These are phyloP conservation scores for Coriaria nepalensis DNA, from an alignment of 306 rosid species.

Conservation along the genomic window DNA sequence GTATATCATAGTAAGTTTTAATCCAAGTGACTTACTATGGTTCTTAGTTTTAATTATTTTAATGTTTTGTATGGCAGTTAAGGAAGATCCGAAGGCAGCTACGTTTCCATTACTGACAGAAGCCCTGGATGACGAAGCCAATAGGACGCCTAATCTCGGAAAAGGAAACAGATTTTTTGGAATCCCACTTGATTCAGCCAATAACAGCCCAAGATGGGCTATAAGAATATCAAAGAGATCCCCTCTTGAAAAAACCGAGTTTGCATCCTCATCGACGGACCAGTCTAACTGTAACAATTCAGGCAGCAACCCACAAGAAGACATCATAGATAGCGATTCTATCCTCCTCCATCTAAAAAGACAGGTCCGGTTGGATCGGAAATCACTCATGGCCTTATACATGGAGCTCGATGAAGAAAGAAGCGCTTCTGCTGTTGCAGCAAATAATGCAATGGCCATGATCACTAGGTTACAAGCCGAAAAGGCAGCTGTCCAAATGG, in stretches of 20 bases:
- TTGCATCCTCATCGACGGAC: conserved; percentile 20
- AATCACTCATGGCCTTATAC: conserved; percentile 66
- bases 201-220: conserved; percentile 50
- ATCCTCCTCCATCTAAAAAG: conserved; percentile 37
- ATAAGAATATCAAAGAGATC: conserved; percentile 37
- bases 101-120: conserved; percentile 32
- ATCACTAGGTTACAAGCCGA: conserved; percentile 84
- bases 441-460: conserved; percentile 99
- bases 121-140: conserved; percentile 40
- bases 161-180: conserved; percentile 67
- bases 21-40: not conserved
- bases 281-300: too few species aligned
- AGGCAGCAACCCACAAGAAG: too few species aligned
- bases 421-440: conserved; percentile 88
- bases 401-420: conserved; percentile 96
- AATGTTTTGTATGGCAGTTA: conserved; percentile 28
- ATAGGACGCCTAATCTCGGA: conserved; percentile 33
- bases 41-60: not conserved
- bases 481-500: conserved; percentile 94
- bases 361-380: conserved; percentile 67
- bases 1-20: too few species aligned
- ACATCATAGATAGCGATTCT: conserved; percentile 25
- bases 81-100: conserved; percentile 36
- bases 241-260: conserved; percentile 38
- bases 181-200: conserved; percentile 57